phyloP scores from a whole-genome alignment of 192 early-diverging fungal genomes.

The Mortierella claussenii region DNA sequence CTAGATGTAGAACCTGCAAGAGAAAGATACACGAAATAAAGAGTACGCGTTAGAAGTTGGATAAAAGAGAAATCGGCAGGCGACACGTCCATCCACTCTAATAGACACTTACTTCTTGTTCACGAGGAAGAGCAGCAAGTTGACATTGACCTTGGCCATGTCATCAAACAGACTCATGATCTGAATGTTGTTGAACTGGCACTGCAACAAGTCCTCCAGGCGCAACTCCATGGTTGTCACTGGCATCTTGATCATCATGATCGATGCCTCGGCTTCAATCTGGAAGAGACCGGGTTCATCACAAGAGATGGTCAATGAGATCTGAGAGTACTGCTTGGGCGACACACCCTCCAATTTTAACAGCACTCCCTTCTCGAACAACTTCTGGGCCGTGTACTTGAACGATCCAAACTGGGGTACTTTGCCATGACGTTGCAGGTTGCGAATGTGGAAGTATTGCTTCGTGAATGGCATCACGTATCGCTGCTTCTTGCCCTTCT shows the following conservation, averaged over 20 bases:
- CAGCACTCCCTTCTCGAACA: slow-evolving; percentile 94
- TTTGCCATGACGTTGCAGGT: slow-evolving; percentile 84
- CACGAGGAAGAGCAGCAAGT: slow-evolving; percentile 93
- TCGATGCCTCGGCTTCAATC: slow-evolving; percentile 88
- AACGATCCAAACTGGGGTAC: slow-evolving; percentile 97
- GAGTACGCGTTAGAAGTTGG: background rate
- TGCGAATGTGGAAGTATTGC: slow-evolving; percentile 95
- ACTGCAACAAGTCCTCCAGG: slow-evolving; percentile 93
- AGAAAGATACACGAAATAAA: background rate
- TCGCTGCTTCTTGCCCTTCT: slow-evolving; percentile 70
- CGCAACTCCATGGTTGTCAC: slow-evolving; percentile 81
- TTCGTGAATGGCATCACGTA: slow-evolving; percentile 88
- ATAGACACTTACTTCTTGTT: slow-evolving; percentile 89
- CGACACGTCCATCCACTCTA: too few species aligned
- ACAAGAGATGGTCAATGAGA: slow-evolving; percentile 92
- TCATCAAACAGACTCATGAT: slow-evolving; percentile 94
- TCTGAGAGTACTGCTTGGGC: slow-evolving; percentile 88
- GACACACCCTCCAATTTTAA: slow-evolving; percentile 84
- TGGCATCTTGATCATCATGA: slow-evolving; percentile 74
- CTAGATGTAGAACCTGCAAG: slow-evolving; percentile 23
- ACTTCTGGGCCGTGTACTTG: slow-evolving; percentile 95
- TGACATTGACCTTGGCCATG: slow-evolving; percentile 94
- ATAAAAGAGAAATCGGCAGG: background rate
- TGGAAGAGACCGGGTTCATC: slow-evolving; percentile 91
- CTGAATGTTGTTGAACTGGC: slow-evolving; percentile 92